phyloP scores from a whole-genome alignment of 306 rosid genomes.

The Citrullus mucosospermus region DNA sequence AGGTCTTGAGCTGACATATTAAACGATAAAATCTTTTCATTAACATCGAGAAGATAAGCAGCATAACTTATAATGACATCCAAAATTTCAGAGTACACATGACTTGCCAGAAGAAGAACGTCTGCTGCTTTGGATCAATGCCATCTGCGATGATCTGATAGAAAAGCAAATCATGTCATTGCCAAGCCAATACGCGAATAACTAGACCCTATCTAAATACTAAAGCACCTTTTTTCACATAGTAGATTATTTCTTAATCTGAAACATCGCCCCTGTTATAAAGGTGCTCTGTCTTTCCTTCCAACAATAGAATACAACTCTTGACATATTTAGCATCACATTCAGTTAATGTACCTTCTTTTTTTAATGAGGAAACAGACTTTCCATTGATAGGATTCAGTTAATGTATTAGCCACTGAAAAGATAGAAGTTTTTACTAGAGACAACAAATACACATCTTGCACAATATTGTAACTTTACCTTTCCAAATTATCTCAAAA shows the following conservation, averaged over 20 bases:
- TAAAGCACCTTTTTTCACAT: neutral
- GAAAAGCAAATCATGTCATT: neutral
- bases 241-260: neutral
- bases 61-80: neutral
- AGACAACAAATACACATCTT: neutral
- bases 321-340: neutral
- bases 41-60: neutral
- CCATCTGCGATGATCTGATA: constrained; percentile 36
- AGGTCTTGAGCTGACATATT: constrained; percentile 45
- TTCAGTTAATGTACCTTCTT: neutral
- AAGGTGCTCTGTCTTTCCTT: neutral
- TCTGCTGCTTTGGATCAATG: constrained; percentile 50
- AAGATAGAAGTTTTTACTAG: neutral
- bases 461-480: neutral
- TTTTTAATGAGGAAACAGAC: neutral
- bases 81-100: neutral
- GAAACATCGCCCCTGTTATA: neutral
- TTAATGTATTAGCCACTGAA: neutral
- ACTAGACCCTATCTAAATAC: neutral
- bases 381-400: neutral
- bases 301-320: neutral
- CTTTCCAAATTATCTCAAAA: neutral
- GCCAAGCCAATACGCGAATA: neutral
- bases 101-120: constrained; percentile 45
- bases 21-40: neutral